Conservation (phyloP, 768 basidiomycete genomes). For the Russula brevipes region DNA sequence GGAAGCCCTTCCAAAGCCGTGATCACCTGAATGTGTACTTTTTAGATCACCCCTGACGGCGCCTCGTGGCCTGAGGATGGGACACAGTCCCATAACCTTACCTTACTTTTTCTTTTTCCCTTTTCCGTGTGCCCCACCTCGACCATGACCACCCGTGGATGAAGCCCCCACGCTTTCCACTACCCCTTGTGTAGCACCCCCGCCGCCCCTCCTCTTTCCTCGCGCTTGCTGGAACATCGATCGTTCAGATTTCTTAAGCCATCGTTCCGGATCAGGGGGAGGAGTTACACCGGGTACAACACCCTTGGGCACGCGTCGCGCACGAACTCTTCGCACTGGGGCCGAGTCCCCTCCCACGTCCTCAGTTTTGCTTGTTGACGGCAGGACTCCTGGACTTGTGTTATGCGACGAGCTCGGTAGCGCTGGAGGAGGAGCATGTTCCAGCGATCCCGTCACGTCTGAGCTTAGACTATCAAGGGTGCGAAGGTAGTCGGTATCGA, state of each 20-base stretch:
- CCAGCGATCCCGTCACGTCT: slow-evolving; percentile 47
- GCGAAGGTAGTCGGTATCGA: slow-evolving; percentile 61
- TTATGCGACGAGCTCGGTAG: slow-evolving; percentile 34
- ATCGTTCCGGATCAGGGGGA: slow-evolving; percentile 79
- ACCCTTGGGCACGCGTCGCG: slow-evolving; percentile 66
- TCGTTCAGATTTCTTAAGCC: slow-evolving; percentile 83
- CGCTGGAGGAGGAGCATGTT: slow-evolving; percentile 57
- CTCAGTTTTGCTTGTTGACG: slow-evolving; percentile 32
- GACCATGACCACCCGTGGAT: slow-evolving; percentile 32
- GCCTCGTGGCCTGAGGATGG: slow-evolving; percentile 16
- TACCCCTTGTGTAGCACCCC: slow-evolving; percentile 67
- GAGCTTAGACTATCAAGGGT: slow-evolving; percentile 57
- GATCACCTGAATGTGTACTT: slow-evolving; percentile 16
- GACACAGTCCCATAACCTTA: slow-evolving; percentile 15
- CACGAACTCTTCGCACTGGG: slow-evolving; percentile 46
- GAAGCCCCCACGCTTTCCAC: slow-evolving; percentile 35
- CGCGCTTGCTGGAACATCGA: slow-evolving; percentile 49
- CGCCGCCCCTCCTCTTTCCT: slow-evolving; percentile 51
- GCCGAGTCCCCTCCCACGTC: slow-evolving; percentile 32
- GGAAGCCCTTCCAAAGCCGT: slow-evolving; percentile 12
- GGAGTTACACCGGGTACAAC: slow-evolving; percentile 76
- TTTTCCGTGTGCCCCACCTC: slow-evolving; percentile 43
- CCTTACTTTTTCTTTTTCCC: slow-evolving; percentile 64
- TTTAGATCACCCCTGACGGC: slow-evolving; percentile 23
- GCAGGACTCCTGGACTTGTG: slow-evolving; percentile 29